Base-by-base conservation (phyloP, 169 alveolate genomes). In the Eimeria falciformis region DNA sequence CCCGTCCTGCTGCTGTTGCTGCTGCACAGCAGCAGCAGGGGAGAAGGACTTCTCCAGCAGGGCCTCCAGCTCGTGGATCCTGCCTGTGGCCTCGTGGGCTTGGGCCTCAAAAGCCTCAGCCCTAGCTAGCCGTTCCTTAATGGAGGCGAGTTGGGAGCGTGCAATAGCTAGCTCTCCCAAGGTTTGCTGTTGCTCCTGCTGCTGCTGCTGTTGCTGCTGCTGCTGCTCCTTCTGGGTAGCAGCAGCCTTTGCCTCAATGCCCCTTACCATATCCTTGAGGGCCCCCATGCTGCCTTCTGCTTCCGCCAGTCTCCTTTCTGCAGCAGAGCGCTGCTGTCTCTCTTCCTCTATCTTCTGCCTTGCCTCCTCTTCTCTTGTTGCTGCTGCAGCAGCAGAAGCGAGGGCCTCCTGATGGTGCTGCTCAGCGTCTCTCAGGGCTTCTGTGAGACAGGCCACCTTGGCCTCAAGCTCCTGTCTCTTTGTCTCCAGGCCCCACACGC, bases 401-500 rank as follows among this genome's bases (percentile, higher is more conserved):
- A 62, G 27, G 27, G 73, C 73, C 73, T 62, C 27, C 79, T 29
- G 79, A 17, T 68, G 79, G 23, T 68, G 79, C 45, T 68, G 50
- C 21, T 9, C 37, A 27, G 79, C 37, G 6, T 12, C 27, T 21
- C 9, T 29, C 23, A n/a, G 9, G 6, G 71, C 71, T 58, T n/a
- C n/a, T n/a, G n/a, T n/a, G n/a, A n/a, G n/a, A n/a, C n/a, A n/a
- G 62, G 79, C 79, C 79, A 68, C 50, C 6, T 68, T n/a, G 50
- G 43, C 79, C 47, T n/a, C 79, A 17, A 68, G 79, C 43, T 46
- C 50, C 46, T 68, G 50, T n/a, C 45, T 23, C n/a, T 68, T 46
- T 9, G 18, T 25, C 47, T 68, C 79, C 21, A 68, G 50, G 27
- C 9, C 79, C 37, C 7, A 43, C 18, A 68, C 5, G 18, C 79